Percentiles rank a stretch among this genome's conserved stretches.
Evolutionary conservation across 208 protist species (phyloP).

Genomic region (Phytomonas serpens): DNA sequence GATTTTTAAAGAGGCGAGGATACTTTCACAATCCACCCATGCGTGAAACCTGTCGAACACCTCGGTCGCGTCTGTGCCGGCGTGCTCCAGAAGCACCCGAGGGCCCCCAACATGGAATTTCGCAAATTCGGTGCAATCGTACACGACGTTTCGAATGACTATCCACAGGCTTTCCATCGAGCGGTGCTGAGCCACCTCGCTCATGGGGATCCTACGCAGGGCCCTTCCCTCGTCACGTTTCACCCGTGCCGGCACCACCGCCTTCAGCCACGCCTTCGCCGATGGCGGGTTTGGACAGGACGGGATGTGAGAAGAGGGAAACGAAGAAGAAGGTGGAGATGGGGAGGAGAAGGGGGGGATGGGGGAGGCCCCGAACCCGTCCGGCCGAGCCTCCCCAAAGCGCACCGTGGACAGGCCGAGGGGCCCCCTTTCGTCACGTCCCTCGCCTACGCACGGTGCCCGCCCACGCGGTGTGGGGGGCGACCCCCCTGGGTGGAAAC

Average conservation of each 20-base stretch:
- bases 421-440: too few relatives aligned
- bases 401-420: too few relatives aligned
- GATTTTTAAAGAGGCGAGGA: neutral
- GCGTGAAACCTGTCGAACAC: slow-evolving; percentile 59
- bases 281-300: too few relatives aligned
- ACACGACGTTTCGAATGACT: slow-evolving; percentile 60
- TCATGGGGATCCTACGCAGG: slow-evolving; percentile 27
- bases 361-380: too few relatives aligned
- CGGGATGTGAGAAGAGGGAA: too few relatives aligned
- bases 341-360: too few relatives aligned
- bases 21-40: slow-evolving; percentile 52
- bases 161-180: slow-evolving; percentile 64
- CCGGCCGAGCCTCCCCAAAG: too few relatives aligned
- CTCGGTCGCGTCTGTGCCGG: slow-evolving; percentile 53
- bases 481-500: too few relatives aligned
- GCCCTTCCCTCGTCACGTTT: too few relatives aligned
- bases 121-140: slow-evolving; percentile 68
- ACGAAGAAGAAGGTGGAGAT: too few relatives aligned
- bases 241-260: neutral
- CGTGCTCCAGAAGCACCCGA: slow-evolving; percentile 41
- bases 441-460: too few relatives aligned
- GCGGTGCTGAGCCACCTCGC: slow-evolving; percentile 51
- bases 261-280: neutral
- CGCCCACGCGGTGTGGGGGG: too few relatives aligned
- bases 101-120: slow-evolving; percentile 66